Evolutionary conservation across 495 filamentous ascomycete species (phyloP).

Genomic region (Aspergillus cavernicola): DNA sequence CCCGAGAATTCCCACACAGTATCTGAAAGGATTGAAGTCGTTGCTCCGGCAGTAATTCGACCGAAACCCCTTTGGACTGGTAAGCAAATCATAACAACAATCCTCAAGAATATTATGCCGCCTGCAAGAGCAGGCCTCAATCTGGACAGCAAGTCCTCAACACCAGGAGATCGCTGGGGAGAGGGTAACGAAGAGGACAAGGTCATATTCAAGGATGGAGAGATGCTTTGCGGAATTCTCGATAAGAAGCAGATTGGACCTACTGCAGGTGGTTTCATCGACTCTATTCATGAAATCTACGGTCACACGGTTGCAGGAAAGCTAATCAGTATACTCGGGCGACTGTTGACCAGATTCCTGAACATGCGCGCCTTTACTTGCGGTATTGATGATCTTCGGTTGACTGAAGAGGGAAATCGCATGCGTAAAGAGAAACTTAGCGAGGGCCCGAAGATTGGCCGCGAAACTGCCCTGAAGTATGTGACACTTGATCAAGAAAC

Average conservation of each 20-base stretch:
- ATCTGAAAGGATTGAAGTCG: conserved; percentile 64
- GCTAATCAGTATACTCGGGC: conserved; percentile 81
- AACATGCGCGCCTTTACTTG: conserved; percentile 95
- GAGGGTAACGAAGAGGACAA: conserved; percentile 65
- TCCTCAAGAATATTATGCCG: conserved; percentile 87
- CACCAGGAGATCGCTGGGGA: conserved; percentile 73
- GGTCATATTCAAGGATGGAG: conserved; percentile 84
- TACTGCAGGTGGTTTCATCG: conserved; percentile 79
- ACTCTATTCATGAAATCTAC: conserved; percentile 90
- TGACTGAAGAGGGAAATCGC: conserved; percentile 77
- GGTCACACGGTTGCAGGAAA: conserved; percentile 81
- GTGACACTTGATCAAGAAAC: conserved; percentile 74
- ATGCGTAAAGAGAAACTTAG: conserved; percentile 65
- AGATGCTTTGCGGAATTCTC: conserved; percentile 84
- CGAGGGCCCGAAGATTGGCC: conserved; percentile 68
- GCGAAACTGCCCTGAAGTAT: conserved; percentile 82
- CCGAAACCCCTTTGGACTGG: conserved; percentile 89
- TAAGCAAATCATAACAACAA: conserved; percentile 92
- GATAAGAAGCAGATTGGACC: conserved; percentile 96
- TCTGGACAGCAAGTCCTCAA: conserved; percentile 72
- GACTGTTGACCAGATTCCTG: conserved; percentile 83
- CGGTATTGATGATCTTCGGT: conserved; percentile 91
- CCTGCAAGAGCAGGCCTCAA: conserved; percentile 69
- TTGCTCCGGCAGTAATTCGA: conserved; percentile 78
- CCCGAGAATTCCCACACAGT: conserved; percentile 84